phyloP scores from a whole-genome alignment of 2,329 filamentous ascomycete genomes.

The Monosporascus sp. region DNA sequence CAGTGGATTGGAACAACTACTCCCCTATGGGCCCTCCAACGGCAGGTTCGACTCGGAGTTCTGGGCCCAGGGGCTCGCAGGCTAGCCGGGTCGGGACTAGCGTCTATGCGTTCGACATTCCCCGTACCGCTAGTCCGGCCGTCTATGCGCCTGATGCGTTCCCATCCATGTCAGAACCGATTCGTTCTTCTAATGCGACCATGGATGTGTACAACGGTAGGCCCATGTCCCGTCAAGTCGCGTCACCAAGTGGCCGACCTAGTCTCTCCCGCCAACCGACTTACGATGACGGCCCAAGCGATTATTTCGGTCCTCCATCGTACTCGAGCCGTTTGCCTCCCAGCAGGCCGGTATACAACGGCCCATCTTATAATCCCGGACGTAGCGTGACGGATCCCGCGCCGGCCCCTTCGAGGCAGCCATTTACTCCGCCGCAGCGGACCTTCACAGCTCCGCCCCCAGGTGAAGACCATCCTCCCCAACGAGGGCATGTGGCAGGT shows the following conservation, averaged over 20 bases:
- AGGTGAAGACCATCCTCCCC: conserved; percentile 23
- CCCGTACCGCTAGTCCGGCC: conserved; percentile 15
- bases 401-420: conserved; percentile 25
- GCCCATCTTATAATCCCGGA: conserved; percentile 22
- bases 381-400: conserved; percentile 37
- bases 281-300: conserved; percentile 20
- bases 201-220: conserved; percentile 24
- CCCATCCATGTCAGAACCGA: conserved; percentile 27
- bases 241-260: conserved; percentile 17
- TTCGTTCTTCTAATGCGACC: conserved; percentile 26
- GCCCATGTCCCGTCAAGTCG: conserved; percentile 16
- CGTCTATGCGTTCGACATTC: conserved; percentile 13
- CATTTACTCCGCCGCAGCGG: conserved; percentile 31
- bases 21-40: conserved; percentile 30
- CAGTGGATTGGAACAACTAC: conserved; percentile 22
- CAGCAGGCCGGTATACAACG: conserved; percentile 16
- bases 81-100: conserved; percentile 18
- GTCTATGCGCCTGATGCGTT: conserved; percentile 19
- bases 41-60: conserved; percentile 30
- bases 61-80: conserved; percentile 16
- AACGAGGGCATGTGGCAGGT: conserved; percentile 21
- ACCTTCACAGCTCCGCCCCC: conserved; percentile 39
- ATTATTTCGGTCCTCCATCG: conserved; percentile 28
- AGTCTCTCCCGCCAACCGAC: conserved; percentile 9
- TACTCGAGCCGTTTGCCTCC: conserved; percentile 15